Evolutionary conservation across 2,329 filamentous ascomycete species (phyloP).

Genomic region (Orbilia quercus): DNA sequence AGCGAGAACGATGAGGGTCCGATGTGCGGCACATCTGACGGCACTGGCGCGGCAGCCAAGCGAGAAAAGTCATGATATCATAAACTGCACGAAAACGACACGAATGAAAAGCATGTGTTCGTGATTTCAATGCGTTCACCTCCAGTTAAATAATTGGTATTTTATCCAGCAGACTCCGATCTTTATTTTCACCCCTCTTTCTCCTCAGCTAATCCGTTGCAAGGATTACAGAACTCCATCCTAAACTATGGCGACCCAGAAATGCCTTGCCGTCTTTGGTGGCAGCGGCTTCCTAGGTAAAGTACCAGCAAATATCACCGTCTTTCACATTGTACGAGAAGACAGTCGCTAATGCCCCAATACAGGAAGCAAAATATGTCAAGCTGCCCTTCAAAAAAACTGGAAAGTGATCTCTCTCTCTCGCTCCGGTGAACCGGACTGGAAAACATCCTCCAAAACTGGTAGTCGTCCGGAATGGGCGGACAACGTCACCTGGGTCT

Average conservation of each 20-base stretch:
- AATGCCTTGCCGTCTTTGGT: conserved; percentile 53
- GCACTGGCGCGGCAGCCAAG: conserved; percentile 11
- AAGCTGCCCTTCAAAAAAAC: conserved; percentile 46
- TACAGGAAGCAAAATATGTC: conserved; percentile 51
- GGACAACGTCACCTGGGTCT: conserved; percentile 83
- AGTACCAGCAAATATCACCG: background rate
- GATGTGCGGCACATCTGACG: conserved; percentile 5
- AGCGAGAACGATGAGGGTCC: background rate
- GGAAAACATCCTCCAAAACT: conserved; percentile 62
- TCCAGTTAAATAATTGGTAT: too few relatives aligned
- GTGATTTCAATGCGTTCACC: background rate
- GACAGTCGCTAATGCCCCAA: conserved; percentile 14
- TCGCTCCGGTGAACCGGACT: conserved; percentile 51
- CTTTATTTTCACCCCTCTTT: background rate
- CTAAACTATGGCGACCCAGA: conserved; percentile 24
- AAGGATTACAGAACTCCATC: background rate
- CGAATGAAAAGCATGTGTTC: conserved; percentile 2
- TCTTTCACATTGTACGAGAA: too few relatives aligned
- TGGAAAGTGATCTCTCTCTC: conserved; percentile 55
- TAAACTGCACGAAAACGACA: conserved; percentile 6
- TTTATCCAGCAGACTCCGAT: background rate
- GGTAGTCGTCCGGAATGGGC: conserved; percentile 74
- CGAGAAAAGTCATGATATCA: conserved; percentile 54
- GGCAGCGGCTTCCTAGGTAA: conserved; percentile 52
- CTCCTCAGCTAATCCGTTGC: background rate